A percentile compares a stretch with the other conserved stretches of the same genome.
These are phyloP conservation scores for Tetragonia tetragonoides DNA, from an alignment of 148 eudicot genomes.

Conservation along the genomic window DNA sequence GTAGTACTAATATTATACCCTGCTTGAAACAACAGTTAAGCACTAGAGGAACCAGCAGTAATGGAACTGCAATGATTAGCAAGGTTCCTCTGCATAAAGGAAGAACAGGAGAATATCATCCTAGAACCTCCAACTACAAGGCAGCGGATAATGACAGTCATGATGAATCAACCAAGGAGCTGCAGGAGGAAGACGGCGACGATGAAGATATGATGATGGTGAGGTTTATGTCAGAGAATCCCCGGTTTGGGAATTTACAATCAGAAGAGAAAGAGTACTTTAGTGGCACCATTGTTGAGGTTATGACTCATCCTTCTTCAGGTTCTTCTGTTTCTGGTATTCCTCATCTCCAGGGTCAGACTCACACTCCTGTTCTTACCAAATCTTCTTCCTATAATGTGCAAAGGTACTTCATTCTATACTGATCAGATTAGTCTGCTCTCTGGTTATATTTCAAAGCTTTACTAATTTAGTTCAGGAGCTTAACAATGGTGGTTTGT, in stretches of 20 bases:
- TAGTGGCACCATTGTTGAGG: conserved; percentile 85
- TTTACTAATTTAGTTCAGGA: background rate
- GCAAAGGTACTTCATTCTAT: conserved; percentile 49
- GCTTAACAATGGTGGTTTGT: background rate
- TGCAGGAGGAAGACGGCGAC: conserved; percentile 16
- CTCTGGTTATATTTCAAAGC: background rate
- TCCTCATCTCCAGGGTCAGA: background rate
- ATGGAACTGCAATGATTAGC: background rate
- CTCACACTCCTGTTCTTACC: conserved; percentile 37
- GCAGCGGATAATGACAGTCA: background rate
- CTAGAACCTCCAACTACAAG: background rate
- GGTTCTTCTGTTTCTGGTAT: background rate
- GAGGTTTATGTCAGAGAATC: conserved; percentile 84
- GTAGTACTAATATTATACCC: conserved; percentile 34
- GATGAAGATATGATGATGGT: conserved; percentile 66
- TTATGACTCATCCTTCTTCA: conserved; percentile 28
- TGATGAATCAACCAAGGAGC: background rate
- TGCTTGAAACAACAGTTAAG: conserved; percentile 38
- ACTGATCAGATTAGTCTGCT: background rate
- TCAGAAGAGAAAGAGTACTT: conserved; percentile 87
- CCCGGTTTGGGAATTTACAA: conserved; percentile 73
- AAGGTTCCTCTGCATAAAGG: background rate
- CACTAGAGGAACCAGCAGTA: conserved; percentile 8
- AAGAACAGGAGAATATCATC: background rate
- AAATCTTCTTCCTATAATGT: conserved; percentile 79